Evolutionary conservation across 1,284 basidiomycete species (phyloP).

Genomic region (Inonotus hispidus): DNA sequence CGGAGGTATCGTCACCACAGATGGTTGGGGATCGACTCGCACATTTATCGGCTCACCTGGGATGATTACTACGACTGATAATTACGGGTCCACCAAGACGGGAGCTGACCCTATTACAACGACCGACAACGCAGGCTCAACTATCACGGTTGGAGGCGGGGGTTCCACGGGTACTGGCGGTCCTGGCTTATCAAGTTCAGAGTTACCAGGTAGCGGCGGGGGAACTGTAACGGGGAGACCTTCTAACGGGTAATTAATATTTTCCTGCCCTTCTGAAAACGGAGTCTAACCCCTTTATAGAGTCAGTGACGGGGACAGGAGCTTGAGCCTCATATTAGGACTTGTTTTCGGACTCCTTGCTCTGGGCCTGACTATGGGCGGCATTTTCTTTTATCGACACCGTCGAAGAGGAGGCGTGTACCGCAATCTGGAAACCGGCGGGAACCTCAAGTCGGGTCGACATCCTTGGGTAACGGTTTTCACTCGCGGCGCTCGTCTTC

Average conservation of each 20-base stretch:
- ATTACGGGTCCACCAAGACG: background rate
- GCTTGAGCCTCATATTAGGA: slow-evolving; percentile 9
- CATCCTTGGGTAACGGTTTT: slow-evolving; percentile 5
- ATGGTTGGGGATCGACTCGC: background rate
- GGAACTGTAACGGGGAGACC: slow-evolving; percentile 14
- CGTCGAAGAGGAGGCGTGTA: background rate
- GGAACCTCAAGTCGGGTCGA: background rate
- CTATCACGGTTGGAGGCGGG: background rate
- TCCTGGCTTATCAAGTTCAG: background rate
- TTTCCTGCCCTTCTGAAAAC: background rate
- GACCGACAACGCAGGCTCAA: slow-evolving; percentile 3
- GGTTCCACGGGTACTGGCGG: background rate
- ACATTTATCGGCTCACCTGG: background rate
- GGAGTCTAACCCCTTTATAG: background rate
- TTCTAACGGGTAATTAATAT: background rate
- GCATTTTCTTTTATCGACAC: slow-evolving; percentile 8
- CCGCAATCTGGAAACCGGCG: slow-evolving; percentile 6
- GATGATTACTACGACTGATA: background rate
- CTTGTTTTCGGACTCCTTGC: slow-evolving; percentile 10
- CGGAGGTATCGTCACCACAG: background rate
- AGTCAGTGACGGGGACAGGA: background rate
- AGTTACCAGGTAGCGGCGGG: slow-evolving; percentile 14
- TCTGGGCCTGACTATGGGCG: background rate
- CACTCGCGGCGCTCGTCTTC: slow-evolving; percentile 1
- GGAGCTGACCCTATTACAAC: background rate